Percentiles rank a stretch among this genome's conserved stretches.
Conservation (phyloP, 1,139 yeast species). For the Diutina rugosa region DNA sequence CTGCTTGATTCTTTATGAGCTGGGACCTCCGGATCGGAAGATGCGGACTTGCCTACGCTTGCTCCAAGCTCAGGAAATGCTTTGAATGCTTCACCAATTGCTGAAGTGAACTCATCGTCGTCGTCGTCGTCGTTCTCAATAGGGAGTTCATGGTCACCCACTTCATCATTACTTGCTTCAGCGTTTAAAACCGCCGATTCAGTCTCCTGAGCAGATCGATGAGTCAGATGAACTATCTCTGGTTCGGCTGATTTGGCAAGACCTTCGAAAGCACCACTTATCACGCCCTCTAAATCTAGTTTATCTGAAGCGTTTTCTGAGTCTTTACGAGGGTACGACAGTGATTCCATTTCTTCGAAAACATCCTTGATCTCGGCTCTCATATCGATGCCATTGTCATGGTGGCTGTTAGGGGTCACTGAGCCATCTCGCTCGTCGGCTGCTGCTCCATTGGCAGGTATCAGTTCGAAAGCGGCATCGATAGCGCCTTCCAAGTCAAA, state of each 20-base stretch:
- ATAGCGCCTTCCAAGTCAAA: background rate
- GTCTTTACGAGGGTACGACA: background rate
- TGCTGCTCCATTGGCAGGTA: background rate
- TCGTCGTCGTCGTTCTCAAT: slow-evolving; percentile 8
- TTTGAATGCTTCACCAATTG: slow-evolving; percentile 21
- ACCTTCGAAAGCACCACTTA: slow-evolving; percentile 17
- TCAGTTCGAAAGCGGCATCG: background rate
- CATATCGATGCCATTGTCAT: background rate
- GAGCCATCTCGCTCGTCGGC: background rate
- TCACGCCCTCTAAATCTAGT: slow-evolving; percentile 10
- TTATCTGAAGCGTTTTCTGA: background rate
- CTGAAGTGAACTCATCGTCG: slow-evolving; percentile 15
- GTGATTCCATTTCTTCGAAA: background rate
- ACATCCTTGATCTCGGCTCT: background rate
- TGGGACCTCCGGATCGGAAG: background rate
- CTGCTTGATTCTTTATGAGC: background rate
- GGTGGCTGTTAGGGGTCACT: background rate
- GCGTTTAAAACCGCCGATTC: background rate
- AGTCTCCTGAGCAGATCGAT: background rate
- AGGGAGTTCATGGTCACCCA: background rate
- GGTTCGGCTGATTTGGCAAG: background rate
- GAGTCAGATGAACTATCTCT: background rate
- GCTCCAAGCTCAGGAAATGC: background rate
- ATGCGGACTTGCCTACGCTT: background rate
- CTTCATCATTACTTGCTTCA: background rate